phyloP scores from a whole-genome alignment of 768 basidiomycete genomes.

The Podaxis rugospora region DNA sequence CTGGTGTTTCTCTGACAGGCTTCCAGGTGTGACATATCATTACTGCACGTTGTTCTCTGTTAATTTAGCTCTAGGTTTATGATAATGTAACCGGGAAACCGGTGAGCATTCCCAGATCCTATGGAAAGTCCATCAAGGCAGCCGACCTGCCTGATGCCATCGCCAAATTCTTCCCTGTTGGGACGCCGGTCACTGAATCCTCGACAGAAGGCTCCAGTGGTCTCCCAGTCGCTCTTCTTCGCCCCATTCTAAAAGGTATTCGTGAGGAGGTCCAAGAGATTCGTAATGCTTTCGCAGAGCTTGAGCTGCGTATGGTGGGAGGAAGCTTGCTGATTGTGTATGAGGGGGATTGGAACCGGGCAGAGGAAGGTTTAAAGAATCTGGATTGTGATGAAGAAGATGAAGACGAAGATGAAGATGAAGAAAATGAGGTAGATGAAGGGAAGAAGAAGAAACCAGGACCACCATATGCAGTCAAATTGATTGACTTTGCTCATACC shows the following conservation, averaged over 20 bases:
- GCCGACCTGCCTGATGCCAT: conserved; percentile 75
- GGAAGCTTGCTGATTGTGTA: conserved; percentile 81
- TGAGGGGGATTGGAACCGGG: conserved; percentile 42
- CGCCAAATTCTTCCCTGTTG: conserved; percentile 71
- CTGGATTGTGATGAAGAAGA: conserved; percentile 23
- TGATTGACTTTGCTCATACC: conserved; percentile 97
- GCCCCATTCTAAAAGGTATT: conserved; percentile 55
- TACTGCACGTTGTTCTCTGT: conserved; percentile 1
- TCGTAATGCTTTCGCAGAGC: conserved; percentile 34
- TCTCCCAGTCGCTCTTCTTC: conserved; percentile 48
- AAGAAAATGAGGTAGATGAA: conserved; percentile 28
- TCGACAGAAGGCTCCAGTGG: conserved; percentile 32
- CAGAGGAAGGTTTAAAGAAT: conserved; percentile 34
- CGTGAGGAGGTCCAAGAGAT: conserved; percentile 40
- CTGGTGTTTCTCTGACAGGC: conserved; percentile 82
- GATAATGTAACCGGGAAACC: conserved; percentile 53
- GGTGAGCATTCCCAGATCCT: conserved; percentile 64
- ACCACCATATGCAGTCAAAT: conserved; percentile 58
- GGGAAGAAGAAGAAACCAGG: conserved; percentile 32
- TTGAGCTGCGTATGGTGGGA: conserved; percentile 80
- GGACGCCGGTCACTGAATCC: conserved; percentile 8
- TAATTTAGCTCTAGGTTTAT: conserved; percentile 52
- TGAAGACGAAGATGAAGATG: conserved; percentile 31
- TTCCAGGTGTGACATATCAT: conserved; percentile 63
- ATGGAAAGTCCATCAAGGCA: conserved; percentile 71